Evolutionary conservation across 768 basidiomycete species (phyloP).

Genomic region (Agrocybe pediades): DNA sequence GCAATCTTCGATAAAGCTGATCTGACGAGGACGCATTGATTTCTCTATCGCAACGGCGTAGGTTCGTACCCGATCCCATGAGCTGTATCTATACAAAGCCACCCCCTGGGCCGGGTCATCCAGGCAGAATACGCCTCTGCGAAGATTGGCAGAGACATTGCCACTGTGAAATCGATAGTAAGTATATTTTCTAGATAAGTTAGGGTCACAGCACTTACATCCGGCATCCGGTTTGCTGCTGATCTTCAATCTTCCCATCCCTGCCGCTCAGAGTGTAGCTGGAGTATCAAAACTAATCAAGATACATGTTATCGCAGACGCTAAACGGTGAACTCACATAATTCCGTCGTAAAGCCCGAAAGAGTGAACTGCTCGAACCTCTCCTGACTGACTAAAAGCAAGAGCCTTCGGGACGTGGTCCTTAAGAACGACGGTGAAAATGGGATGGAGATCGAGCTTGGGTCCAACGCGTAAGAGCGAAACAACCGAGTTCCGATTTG

Average conservation of each 20-base stretch:
- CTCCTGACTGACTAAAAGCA: neutral
- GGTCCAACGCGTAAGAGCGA: neutral
- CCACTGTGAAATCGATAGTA: neutral
- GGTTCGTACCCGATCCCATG: conserved; percentile 1
- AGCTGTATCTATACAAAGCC: neutral
- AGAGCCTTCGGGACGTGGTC: conserved; percentile 1
- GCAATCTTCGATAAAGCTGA: neutral
- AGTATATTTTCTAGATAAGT: neutral
- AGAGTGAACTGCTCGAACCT: neutral
- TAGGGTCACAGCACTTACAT: neutral
- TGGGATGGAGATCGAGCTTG: neutral
- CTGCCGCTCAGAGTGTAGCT: conserved; percentile 1
- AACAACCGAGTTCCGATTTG: conserved; percentile 3
- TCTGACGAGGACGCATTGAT: neutral
- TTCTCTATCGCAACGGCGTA: neutral
- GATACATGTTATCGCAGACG: neutral
- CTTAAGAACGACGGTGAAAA: conserved; percentile 1
- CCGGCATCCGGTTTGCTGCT: neutral
- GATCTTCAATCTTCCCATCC: conserved; percentile 1
- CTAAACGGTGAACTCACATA: neutral
- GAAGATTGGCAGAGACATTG: neutral
- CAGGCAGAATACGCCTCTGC: neutral
- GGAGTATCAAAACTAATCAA: neutral
- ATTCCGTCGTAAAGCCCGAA: neutral
- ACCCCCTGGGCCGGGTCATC: neutral